Evolutionary conservation across 1,139 yeast genomes (phyloP).

Genomic region (Kurtzmaniella natalensis): DNA sequence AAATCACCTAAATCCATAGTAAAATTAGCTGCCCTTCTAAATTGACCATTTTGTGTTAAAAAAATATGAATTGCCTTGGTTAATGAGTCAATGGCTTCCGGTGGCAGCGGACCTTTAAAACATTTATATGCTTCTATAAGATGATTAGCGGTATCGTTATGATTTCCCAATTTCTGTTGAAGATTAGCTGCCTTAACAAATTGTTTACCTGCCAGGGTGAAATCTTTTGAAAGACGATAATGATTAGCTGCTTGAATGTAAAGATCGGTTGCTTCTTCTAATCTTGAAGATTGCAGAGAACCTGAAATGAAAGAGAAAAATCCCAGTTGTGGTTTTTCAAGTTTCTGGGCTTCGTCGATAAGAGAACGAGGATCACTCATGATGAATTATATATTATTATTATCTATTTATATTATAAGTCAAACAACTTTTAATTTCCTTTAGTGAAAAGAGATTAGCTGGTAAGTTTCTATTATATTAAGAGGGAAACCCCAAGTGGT

Average conservation of each 20-base stretch:
- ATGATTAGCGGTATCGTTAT: slow-evolving; percentile 90
- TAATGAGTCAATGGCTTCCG: slow-evolving; percentile 74
- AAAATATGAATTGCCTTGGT: slow-evolving; percentile 77
- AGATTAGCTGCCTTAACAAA: slow-evolving; percentile 83
- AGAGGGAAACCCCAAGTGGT: too few relatives aligned
- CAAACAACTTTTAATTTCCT: too few relatives aligned
- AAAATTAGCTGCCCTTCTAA: slow-evolving; percentile 93
- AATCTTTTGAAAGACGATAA: slow-evolving; percentile 72
- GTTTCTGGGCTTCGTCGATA: slow-evolving; percentile 43
- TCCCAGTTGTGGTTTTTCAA: slow-evolving; percentile 67
- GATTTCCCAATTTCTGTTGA: slow-evolving; percentile 69
- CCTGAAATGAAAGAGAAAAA: slow-evolving; percentile 67
- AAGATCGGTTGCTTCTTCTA: slow-evolving; percentile 89
- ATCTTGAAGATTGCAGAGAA: slow-evolving; percentile 58
- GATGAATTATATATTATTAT: neutral
- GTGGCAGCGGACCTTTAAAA: slow-evolving; percentile 67
- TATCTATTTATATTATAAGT: too few relatives aligned
- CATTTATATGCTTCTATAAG: slow-evolving; percentile 90
- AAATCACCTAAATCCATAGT: slow-evolving; percentile 86
- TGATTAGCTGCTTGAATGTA: slow-evolving; percentile 89
- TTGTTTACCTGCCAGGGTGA: slow-evolving; percentile 70
- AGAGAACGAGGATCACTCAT: slow-evolving; percentile 31
- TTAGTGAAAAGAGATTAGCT: too few relatives aligned
- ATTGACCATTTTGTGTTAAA: slow-evolving; percentile 82
- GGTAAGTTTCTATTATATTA: too few relatives aligned